phyloP scores from a whole-genome alignment of 2,329 filamentous ascomycete species.

The Alternaria sp. region DNA sequence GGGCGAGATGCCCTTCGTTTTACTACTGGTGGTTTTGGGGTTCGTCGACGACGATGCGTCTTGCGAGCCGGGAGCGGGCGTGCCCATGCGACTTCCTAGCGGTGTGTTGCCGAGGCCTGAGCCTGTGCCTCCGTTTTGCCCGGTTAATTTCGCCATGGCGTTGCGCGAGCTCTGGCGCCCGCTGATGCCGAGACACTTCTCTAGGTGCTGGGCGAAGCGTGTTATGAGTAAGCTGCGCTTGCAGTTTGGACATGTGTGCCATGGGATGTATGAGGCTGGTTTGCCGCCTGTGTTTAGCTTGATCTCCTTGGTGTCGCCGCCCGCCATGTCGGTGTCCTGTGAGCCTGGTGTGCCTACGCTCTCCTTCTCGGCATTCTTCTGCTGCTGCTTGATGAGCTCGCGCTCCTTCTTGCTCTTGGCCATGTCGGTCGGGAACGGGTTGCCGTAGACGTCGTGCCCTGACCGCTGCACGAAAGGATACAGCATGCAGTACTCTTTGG shows the following conservation, averaged over 20 bases:
- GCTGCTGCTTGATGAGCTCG: constrained; percentile 59
- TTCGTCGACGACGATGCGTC: constrained; percentile 12
- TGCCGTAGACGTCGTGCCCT: constrained; percentile 82
- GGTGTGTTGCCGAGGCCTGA: constrained; percentile 55
- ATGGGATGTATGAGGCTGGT: constrained; percentile 58
- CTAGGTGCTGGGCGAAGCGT: constrained; percentile 67
- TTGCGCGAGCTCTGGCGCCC: constrained; percentile 61
- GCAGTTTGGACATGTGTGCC: constrained; percentile 67
- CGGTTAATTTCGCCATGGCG: constrained; percentile 58
- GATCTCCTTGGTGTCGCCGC: constrained; percentile 52
- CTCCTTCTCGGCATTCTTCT: constrained; percentile 54
- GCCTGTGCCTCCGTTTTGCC: constrained; percentile 50
- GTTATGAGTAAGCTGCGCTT: constrained; percentile 69
- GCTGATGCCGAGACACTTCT: constrained; percentile 67
- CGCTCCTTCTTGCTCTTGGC: constrained; percentile 80
- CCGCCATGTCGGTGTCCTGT: constrained; percentile 54
- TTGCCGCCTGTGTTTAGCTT: constrained; percentile 60
- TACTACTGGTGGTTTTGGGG: constrained; percentile 44
- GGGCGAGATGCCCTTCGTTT: constrained; percentile 27
- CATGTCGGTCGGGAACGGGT: constrained; percentile 78
- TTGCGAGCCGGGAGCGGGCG: constrained; percentile 50
- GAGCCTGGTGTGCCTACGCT: constrained; percentile 57
- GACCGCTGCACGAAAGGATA: constrained; percentile 79
- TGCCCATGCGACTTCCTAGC: constrained; percentile 55
- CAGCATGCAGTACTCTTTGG: constrained; percentile 76